Base-by-base conservation (phyloP, 306 rosid genomes). In the Erythrophleum fordii region DNA sequence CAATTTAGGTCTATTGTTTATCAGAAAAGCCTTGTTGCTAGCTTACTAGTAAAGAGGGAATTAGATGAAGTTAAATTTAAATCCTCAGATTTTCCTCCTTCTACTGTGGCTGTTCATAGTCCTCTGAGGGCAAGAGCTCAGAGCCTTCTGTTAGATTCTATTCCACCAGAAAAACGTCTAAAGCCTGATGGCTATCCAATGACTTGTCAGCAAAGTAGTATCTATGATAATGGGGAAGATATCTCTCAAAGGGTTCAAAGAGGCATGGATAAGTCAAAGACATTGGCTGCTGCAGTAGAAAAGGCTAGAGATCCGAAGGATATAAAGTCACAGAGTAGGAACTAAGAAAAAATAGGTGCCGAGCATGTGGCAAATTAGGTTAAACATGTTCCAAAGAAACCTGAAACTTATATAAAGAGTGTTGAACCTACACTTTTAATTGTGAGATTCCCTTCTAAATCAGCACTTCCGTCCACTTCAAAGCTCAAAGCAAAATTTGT, bases 401-500 rank as follows among this genome's bases (percentile, higher is more conserved):
- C 41, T 29, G 17, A 61, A 61, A 61, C 68, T 61, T 61, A 20
- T 7, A 17, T 34, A 20, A 34, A 64, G 45, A 34, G 45, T 34
- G 45, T 9, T 10, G 11, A 16, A 34, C 69, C 45, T 34, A 35
- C 16, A 34, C 3, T 34, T 35, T 64, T 64, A 64, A 16, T 35
- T 64, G 46, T 64, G 10, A 64, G 14, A 64, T 64, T 35, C 70
- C 70, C 46, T 34, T 64, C 46, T 35, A 35, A 64, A 18, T 35
- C 46, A 35, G 46, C 70, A 64, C 46, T 64, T 35, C 70, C 70
- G 4, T 34, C 70, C 26, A 17, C 18, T 34, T 35, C 70, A 64
- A 26, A 35, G 70, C 45, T 64, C 8, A 35, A 64, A 64, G 45
- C 6, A 64, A 64, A 64, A 22, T 64, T 64, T 64, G 70, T 18